Evolutionary conservation across 2,329 filamentous ascomycete species (phyloP), one percentile per base, ranked within the genome.

Genomic region (Immersiporthe knoxdaviesiana): DNA sequence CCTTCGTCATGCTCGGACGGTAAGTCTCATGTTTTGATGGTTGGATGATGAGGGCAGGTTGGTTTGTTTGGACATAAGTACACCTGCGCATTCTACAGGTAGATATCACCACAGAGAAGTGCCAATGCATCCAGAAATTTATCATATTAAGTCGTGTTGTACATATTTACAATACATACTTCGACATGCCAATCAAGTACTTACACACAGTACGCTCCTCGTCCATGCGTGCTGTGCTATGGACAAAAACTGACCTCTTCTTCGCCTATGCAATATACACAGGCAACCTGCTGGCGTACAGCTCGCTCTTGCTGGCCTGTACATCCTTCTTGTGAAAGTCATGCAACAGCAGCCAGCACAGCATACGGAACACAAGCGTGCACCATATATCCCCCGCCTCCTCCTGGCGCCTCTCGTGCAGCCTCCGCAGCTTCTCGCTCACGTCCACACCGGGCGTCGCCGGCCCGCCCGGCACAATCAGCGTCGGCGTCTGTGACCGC

Each of bases 281-380:
- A 0, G 85, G 85, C 79, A 88, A 80, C 5, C 86, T 81, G 72
- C 83, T 88, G 1, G 85, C 85, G 44, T 84, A 73, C 5, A 88
- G 76, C 76, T 87, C 85, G 70, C 84, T 85, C 75, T 86, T 85
- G 59, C 82, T 78, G 2, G 85, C 75, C 75, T 87, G 84, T 12
- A 84, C 78, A 67, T 88, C 86, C 69, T 82, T 79, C 74, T 84
- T 85, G 74, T 86, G 79, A 65, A 88, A 88, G 72, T 88, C 84
- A 73, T 88, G 85, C 70, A 88, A 76, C 77, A 85, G 80, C 65
- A 88, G 76, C 87, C 85, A 88, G 74, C 85, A 87, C 32, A 88
- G 79, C 86, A 88, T 88, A 35, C 85, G 78, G 71, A 88, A 85
- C 4, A 87, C 80, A 24, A 88, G 76, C 10, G 82, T 83, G 72